phyloP scores from a whole-genome alignment of 176 grass and related monocot species.

The Areca catechu region DNA sequence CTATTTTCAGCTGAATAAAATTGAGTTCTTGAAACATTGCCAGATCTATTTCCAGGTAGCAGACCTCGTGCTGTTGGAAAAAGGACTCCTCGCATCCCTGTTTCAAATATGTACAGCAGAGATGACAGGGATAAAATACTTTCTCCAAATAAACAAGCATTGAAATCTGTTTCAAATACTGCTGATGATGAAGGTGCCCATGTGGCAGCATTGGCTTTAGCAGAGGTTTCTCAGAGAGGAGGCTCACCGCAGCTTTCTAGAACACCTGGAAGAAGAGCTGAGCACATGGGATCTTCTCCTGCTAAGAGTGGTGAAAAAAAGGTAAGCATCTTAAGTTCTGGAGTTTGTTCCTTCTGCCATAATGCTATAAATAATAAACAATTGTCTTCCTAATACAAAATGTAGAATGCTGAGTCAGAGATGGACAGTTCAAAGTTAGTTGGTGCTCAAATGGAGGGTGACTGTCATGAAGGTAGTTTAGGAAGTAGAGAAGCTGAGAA shows the following conservation, averaged over 20 bases:
- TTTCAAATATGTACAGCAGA: constrained; percentile 60
- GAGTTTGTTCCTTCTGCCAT: constrained; percentile 5
- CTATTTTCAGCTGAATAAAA: constrained; percentile 5
- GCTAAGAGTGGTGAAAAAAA: constrained; percentile 60
- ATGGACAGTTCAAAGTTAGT: constrained; percentile 76
- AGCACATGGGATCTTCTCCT: constrained; percentile 40
- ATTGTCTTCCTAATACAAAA: constrained; percentile 1
- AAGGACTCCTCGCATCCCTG: constrained; percentile 88
- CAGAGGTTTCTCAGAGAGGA: constrained; percentile 74
- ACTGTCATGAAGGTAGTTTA: constrained; percentile 73
- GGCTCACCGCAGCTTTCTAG: constrained; percentile 78
- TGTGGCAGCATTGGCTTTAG: constrained; percentile 79
- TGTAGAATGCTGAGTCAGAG: constrained; percentile 71
- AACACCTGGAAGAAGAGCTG: constrained; percentile 51
- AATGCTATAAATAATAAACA: too few relatives aligned
- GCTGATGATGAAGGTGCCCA: constrained; percentile 87
- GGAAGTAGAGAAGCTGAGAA: constrained; percentile 90
- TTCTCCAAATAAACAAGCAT: constrained; percentile 29
- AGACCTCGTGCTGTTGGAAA: constrained; percentile 71
- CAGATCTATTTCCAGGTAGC: constrained; percentile 15
- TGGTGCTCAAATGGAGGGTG: constrained; percentile 50
- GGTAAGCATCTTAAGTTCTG: constrained; percentile 33
- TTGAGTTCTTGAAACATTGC: constrained; percentile 27
- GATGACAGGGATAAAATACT: constrained; percentile 34
- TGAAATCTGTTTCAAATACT: constrained; percentile 37